Evolutionary conservation across 1,284 basidiomycete species (phyloP), one percentile per base, ranked within the genome.

Genomic region (Ustilago trichophora): DNA sequence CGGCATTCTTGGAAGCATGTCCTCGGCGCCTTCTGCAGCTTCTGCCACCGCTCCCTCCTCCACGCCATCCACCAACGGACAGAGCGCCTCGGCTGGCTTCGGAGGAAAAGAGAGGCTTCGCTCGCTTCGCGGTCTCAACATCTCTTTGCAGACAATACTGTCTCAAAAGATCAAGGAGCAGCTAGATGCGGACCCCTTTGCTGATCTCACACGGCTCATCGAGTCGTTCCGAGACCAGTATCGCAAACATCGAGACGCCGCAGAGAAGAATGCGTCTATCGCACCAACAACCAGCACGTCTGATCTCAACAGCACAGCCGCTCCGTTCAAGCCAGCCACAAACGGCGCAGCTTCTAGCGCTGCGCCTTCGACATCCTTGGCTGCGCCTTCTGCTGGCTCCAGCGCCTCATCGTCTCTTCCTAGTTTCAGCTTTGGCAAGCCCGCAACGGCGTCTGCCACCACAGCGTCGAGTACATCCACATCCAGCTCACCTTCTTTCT

Each of bases 181-280:
- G 34, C 59, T 68, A 16, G 58, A 57, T 3, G 46, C 46, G 12
- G 65, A 68, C 27, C 58, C 65, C 2, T 68, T 68, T 27, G 58
- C 50, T 3, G 65, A 68, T n/a, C 57, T 68, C 12, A 37, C 50
- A 2, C 7, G 10, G 12, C 49, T 68, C 42, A 43, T 62, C 42
- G 52, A 57, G 25, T 33, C 54, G 6, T 49, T 68, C 46, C n/a
- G 21, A n/a, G 43, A 38, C 7, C 65, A 68, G 51, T 68, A 68
- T 27, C 41, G 54, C 7, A 68, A 58, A 25, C 65, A 68, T 16
- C 54, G 54, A 2, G 41, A 50, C 5, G 21, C 45, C 15, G 24
- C 46, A 6, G 59, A 63, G 9, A 43, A 41, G 25, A 50, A 53
- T 38, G 10, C 49, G 8, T 18, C 44, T 2, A 15, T 47, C n/a